Percentiles rank a stretch among this genome's conserved stretches.
Evolutionary conservation across 148 eudicot genomes (phyloP).

Genomic region (Rhododendron kiyosumense): DNA sequence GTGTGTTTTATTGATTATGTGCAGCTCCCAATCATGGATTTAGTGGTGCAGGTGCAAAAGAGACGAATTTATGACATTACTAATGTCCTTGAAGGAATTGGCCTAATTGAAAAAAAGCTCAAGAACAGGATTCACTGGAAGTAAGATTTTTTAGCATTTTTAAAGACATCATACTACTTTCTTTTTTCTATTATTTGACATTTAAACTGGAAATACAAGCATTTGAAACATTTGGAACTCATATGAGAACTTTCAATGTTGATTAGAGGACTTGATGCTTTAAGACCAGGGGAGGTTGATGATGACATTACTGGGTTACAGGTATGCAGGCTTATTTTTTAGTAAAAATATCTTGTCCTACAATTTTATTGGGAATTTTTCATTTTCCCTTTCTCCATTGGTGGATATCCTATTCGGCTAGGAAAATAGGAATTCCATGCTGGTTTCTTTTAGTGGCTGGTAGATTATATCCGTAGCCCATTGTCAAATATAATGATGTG

Average conservation of each 20-base stretch:
- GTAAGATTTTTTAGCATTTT: conserved; percentile 40
- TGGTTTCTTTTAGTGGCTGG: neutral
- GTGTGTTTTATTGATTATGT: neutral
- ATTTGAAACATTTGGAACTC: conserved; percentile 13
- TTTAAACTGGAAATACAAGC: neutral
- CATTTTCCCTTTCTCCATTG: neutral
- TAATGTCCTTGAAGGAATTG: conserved; percentile 97
- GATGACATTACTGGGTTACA: conserved; percentile 56
- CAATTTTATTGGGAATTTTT: neutral
- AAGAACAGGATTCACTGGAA: conserved; percentile 96
- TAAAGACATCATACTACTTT: neutral
- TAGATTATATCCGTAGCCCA: neutral
- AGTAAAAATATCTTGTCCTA: neutral
- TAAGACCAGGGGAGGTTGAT: conserved; percentile 69
- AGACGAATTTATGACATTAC: conserved; percentile 94
- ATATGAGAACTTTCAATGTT: conserved; percentile 25
- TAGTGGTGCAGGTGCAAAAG: conserved; percentile 66
- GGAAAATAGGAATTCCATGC: neutral
- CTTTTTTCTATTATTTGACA: neutral
- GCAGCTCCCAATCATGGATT: neutral
- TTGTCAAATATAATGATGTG: neutral
- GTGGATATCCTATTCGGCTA: neutral
- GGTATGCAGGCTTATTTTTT: conserved; percentile 32
- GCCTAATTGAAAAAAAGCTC: conserved; percentile 93
- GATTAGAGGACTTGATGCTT: conserved; percentile 77